Conservation (phyloP, 2,329 filamentous ascomycete genomes). For the Immersiporthe knoxdaviesiana region DNA sequence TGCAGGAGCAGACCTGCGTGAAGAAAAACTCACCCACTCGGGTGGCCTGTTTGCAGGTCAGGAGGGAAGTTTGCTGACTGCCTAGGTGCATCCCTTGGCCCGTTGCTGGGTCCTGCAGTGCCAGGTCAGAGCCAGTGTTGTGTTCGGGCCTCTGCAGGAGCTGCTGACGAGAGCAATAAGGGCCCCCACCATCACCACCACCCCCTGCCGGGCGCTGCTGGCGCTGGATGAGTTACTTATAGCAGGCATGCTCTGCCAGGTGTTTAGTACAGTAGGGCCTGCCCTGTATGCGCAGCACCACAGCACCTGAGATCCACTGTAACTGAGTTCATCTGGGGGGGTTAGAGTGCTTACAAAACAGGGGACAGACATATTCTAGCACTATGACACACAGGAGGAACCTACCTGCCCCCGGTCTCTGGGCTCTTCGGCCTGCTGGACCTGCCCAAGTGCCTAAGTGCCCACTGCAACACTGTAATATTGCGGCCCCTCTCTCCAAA, state of each 20-base stretch:
- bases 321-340: no score
- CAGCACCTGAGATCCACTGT: no score
- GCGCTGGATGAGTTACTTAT: not conserved
- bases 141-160: not conserved
- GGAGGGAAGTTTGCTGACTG: not conserved
- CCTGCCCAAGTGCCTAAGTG: no score
- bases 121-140: not conserved
- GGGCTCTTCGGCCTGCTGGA: no score
- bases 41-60: not conserved
- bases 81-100: not conserved
- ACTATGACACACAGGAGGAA: not conserved
- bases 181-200: not conserved
- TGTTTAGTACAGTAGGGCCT: not conserved
- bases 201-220: not conserved
- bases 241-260: not conserved
- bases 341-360: not conserved
- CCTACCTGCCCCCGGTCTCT: no score
- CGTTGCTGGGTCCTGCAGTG: not conserved
- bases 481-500: no score
- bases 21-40: not conserved
- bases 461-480: no score
- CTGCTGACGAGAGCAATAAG: conserved; percentile 4
- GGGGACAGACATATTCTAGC: not conserved
- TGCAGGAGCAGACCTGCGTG: no score
- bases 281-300: not conserved